Base-by-base conservation (phyloP, 2,329 filamentous ascomycete species). In the Aspergillus uvarum region DNA sequence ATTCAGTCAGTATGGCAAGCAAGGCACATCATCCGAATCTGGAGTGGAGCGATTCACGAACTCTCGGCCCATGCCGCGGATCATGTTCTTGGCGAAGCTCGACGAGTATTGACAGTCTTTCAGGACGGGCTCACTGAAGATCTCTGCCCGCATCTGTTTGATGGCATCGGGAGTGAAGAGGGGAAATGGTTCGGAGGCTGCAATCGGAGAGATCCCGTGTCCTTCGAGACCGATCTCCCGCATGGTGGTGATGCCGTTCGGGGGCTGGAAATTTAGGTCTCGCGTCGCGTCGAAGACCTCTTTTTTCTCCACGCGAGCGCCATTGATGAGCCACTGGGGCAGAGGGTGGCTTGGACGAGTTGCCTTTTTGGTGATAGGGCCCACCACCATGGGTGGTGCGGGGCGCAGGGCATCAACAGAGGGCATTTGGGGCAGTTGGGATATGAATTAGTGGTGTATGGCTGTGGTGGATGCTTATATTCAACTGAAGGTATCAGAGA, bases 51-150 rank as follows among this genome's bases (percentile, higher is more conserved):
- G 14, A 12, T 5, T 2, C 7, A 77, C 81, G 76, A 75, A 87
- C 84, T 81, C 76, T 19, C 74, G 81, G 67, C 75, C 83, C 76
- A 78, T 87, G 56, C 81, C 82, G 53, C 82, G 78, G 26, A 85
- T 67, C 68, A 65, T 83, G 78, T 64, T 77, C 77, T 21, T 78
- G 72, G 19, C 81, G 77, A 67, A 87, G 77, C 65, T 85, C 83
- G 69, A 83, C 82, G 80, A 79, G 70, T 81, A 87, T 54, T 80
- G 80, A 70, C 81, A 87, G 47, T 86, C 82, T 4, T 80, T 74
- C 53, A 82, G 77, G 3, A 87, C 83, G 14, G 82, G 78, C 1
- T 82, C 77, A 51, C 81, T 81, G 47, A 87, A 78, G 21, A 88
- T 80, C 70, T 89, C 86, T 8, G 32, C 51, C 4, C 32, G 31